Base-by-base conservation (phyloP, 176 grass and related monocot species). In the Triticum turgidum region DNA sequence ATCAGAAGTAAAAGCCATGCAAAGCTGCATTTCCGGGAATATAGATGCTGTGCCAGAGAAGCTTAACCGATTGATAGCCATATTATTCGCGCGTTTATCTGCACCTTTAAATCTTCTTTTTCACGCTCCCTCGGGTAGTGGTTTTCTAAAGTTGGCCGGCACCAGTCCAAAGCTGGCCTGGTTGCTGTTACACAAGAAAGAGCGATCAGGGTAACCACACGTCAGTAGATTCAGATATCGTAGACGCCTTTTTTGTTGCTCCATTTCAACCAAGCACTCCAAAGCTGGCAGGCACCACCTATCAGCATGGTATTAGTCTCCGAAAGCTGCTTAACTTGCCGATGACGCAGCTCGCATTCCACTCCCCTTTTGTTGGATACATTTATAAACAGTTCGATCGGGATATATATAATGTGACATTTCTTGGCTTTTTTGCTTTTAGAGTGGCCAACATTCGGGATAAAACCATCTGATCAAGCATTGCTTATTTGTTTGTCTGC, bases 281-380 rank as follows among this genome's bases (percentile, higher is more conserved):
- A 84, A 84, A 90, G 79, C 30, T 49, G 52, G 27, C 62, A 47
- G 47, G 68, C 74, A 87, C 42, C 8, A 67, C 54, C 8, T 35
- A 65, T 84, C 61, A 78, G 6, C 78, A 82, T n/a, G 25, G 21
- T 38, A 84, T 73, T 74, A 86, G 68, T 83, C 35, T 35, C 49
- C 49, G 61, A 84, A 87, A 91, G 85, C 11, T 62, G 68, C 69
- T 81, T 87, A 84, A 76, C 65, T 91, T 84, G 85, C 29, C 70
- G 62, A 41, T 84, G 89, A 87, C 89, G 76, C 85, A 56, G 85
- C 81, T 84, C 89, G 81, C 89, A 91, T 84, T 91, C 74, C 38
- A n/a, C 20, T 25, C 15, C 42, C n/a, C 84, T 77, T 87, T 79
- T 73, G 41, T 82, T 64, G 76, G 32, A 4, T 35, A 77, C 17